Percentiles rank a stretch among this genome's conserved stretches.
phyloP scores from a whole-genome alignment of 495 filamentous ascomycete genomes.

The Rostrohypoxylon terebratum region DNA sequence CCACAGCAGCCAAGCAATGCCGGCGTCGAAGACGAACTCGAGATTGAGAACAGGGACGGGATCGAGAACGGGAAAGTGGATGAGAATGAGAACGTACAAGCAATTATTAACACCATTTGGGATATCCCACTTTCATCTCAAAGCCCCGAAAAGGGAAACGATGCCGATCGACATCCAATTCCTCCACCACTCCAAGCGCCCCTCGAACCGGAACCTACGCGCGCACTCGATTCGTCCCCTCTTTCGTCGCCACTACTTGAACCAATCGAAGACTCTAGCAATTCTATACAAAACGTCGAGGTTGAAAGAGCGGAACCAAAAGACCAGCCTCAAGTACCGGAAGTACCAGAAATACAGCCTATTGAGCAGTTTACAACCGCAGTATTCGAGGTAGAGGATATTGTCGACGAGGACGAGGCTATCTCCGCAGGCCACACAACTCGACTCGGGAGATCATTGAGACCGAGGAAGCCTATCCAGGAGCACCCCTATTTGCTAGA shows the following conservation, averaged over 20 bases:
- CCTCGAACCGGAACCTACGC: slow-evolving; percentile 13
- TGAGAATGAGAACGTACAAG: neutral
- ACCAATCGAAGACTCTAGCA: slow-evolving; percentile 1
- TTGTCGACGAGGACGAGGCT: slow-evolving; percentile 32
- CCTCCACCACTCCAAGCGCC: slow-evolving; percentile 1
- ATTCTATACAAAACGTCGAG: neutral
- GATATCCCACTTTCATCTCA: slow-evolving; percentile 45
- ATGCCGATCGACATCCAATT: slow-evolving; percentile 12
- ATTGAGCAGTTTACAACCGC: slow-evolving; percentile 14
- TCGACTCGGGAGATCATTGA: slow-evolving; percentile 61
- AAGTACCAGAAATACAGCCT: slow-evolving; percentile 1
- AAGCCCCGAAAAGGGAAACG: slow-evolving; percentile 15
- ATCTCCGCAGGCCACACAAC: slow-evolving; percentile 32
- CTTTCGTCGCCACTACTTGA: slow-evolving; percentile 36
- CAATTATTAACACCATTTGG: slow-evolving; percentile 36
- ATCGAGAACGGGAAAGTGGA: too few species aligned
- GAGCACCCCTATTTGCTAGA: slow-evolving; percentile 79
- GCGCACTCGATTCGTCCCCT: slow-evolving; percentile 25
- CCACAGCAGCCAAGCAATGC: neutral
- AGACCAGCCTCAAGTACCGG: slow-evolving; percentile 5
- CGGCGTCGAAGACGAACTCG: slow-evolving; percentile 1
- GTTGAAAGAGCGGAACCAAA: neutral
- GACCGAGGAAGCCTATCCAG: slow-evolving; percentile 80
- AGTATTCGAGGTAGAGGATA: slow-evolving; percentile 27
- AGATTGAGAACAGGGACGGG: too few species aligned